Percentiles rank a stretch among this genome's conserved stretches.
Conservation (phyloP, 1,284 basidiomycete genomes). For the Melanopsichium pennsylvanicum region DNA sequence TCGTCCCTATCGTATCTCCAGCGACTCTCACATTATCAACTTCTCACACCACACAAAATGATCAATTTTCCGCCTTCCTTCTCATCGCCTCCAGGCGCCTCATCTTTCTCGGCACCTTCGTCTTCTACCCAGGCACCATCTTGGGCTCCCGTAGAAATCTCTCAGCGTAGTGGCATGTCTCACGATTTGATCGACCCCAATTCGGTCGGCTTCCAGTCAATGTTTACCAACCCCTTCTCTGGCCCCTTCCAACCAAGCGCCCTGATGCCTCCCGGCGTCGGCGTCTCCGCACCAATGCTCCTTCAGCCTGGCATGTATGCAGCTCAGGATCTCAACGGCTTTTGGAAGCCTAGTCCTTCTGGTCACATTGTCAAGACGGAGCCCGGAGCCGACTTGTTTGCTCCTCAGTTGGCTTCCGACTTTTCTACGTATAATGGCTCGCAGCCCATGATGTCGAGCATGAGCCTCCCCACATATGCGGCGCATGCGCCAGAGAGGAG, state of each 20-base stretch:
- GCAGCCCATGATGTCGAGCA: slow-evolving; percentile 30
- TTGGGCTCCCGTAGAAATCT: slow-evolving; percentile 9
- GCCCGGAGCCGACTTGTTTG: slow-evolving; percentile 17
- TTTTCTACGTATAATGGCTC: slow-evolving; percentile 13
- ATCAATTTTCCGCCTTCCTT: slow-evolving; percentile 29
- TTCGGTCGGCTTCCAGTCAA: slow-evolving; percentile 17
- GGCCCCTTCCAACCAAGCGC: slow-evolving; percentile 9
- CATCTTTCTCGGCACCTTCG: slow-evolving; percentile 15
- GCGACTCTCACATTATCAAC: background rate
- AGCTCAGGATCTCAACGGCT: slow-evolving; percentile 17
- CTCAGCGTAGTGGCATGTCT: slow-evolving; percentile 12
- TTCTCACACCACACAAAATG: slow-evolving; percentile 10
- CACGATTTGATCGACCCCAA: slow-evolving; percentile 5
- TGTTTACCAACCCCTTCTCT: slow-evolving; percentile 9
- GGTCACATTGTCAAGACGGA: slow-evolving; percentile 31
- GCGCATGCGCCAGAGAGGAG: slow-evolving; percentile 22
- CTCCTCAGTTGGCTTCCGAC: slow-evolving; percentile 8
- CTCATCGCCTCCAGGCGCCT: slow-evolving; percentile 8
- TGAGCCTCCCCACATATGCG: slow-evolving; percentile 35
- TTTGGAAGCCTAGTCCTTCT: slow-evolving; percentile 21
- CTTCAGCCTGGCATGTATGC: slow-evolving; percentile 26
- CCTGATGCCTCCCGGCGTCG: background rate
- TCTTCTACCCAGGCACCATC: slow-evolving; percentile 24
- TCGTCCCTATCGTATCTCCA: background rate
- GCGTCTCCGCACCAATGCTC: slow-evolving; percentile 5